Evolutionary conservation across 78 protist genomes (phyloP), one percentile per base, ranked within the genome.

Genomic region (Carpediemonas membranifera): DNA sequence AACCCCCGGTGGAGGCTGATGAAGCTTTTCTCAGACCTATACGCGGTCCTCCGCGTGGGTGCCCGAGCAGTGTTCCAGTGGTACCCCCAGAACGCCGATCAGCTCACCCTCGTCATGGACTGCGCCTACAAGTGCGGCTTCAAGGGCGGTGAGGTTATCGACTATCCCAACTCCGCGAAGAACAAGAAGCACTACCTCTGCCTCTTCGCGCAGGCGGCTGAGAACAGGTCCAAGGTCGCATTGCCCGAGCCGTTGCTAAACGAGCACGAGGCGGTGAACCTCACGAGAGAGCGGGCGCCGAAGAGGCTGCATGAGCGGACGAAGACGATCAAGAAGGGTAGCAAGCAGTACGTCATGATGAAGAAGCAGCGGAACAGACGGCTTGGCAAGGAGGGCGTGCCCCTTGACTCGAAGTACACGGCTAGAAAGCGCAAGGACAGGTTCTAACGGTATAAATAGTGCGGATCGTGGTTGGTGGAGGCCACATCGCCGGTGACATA

Each of bases 141-240:
- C 69, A 54, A 84, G 0, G 98, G 95, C 5, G 98, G 98, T 58
- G 52, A 86, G 1, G 84, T 93, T 27, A 87, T 93, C 31, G 98
- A 93, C 65, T 90, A 70, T 71, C 98, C 98, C 21, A 77, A 90
- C 72, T 68, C 83, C 43, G 84, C 92, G 1, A 65, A 72, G n/a
- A 94, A 94, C 28, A 93, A 93, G 63, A 93, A 93, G 73, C 3
- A 63, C 19, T 54, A 9, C n/a, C 25, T 33, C 37, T n/a, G n/a
- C n/a, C n/a, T n/a, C n/a, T n/a, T n/a, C n/a, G n/a, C n/a, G n/a
- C n/a, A n/a, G n/a, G n/a, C n/a, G n/a, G n/a, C n/a, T n/a, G n/a
- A n/a, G n/a, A n/a, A n/a, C n/a, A n/a, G n/a, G n/a, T n/a, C n/a
- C n/a, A n/a, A n/a, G n/a, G n/a, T n/a, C n/a, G n/a, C n/a, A n/a